Conservation (phyloP, 257 asterid genomes). For the Anisodus acutangulus region DNA sequence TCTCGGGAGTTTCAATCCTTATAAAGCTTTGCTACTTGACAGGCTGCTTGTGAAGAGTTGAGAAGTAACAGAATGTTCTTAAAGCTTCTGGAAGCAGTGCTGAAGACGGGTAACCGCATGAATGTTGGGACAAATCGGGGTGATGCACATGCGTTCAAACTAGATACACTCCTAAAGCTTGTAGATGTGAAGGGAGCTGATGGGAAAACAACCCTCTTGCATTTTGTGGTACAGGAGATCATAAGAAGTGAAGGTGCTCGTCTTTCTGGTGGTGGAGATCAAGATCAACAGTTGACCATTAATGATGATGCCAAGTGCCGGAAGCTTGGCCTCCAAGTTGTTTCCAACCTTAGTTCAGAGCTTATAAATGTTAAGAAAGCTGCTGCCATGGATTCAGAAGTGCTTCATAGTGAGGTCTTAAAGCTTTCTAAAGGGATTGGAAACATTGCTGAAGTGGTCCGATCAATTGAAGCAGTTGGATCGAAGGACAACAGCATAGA, state of each 20-base stretch:
- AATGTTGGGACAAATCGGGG: constrained; percentile 97
- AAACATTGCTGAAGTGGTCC: constrained; percentile 55
- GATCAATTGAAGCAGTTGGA: constrained; percentile 40
- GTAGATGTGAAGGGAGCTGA: constrained; percentile 94
- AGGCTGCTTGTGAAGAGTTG: constrained; percentile 94
- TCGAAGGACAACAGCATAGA: constrained; percentile 39
- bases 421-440: constrained; percentile 74
- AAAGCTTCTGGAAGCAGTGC: constrained; percentile 94
- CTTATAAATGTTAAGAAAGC: constrained; percentile 87
- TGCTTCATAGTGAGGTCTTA: constrained; percentile 68
- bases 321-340: constrained; percentile 84
- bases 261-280: constrained; percentile 48
- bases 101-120: constrained; percentile 96
- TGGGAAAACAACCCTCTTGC: constrained; percentile 93
- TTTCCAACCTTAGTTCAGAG: constrained; percentile 71
- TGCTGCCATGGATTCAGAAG: constrained; percentile 94
- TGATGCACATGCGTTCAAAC: constrained; percentile 96
- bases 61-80: constrained; percentile 86
- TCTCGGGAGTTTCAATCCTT: neutral
- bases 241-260: constrained; percentile 83
- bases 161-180: constrained; percentile 93
- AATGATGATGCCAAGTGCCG: constrained; percentile 69
- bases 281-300: constrained; percentile 44
- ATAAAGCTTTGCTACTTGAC: constrained; percentile 35
- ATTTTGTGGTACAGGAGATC: constrained; percentile 94